These are phyloP conservation scores for Pythium utonaiense DNA, from an alignment of 352 stramenopile genomes.

Conservation along the genomic window DNA sequence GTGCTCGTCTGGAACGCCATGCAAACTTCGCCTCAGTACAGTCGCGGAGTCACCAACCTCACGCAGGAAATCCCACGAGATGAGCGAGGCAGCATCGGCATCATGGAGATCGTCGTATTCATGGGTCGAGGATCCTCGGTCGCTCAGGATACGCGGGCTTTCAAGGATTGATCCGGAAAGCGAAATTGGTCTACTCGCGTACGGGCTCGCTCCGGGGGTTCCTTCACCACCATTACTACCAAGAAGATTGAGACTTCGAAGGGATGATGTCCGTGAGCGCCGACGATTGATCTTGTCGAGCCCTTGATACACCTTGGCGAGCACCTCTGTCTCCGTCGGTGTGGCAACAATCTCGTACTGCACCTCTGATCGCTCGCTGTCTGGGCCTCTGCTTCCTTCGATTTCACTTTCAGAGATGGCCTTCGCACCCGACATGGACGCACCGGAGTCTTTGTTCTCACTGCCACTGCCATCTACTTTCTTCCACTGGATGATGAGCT, in stretches of 20 bases:
- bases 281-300: conserved; percentile 73
- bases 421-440: background rate
- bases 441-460: background rate
- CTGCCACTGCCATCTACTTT: conserved; percentile 17
- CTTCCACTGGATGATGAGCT: conserved; percentile 70
- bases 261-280: conserved; percentile 59
- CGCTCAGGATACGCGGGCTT: conserved; percentile 36
- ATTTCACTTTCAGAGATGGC: background rate
- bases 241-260: conserved; percentile 48
- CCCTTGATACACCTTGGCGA: conserved; percentile 61
- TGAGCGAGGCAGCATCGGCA: background rate
- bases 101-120: conserved; percentile 21
- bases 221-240: conserved; percentile 26
- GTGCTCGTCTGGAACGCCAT: conserved; percentile 60
- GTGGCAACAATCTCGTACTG: conserved; percentile 65
- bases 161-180: conserved; percentile 54
- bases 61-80: conserved; percentile 44
- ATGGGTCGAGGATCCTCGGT: conserved; percentile 21
- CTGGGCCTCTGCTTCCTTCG: conserved; percentile 33
- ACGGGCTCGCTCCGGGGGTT: conserved; percentile 24
- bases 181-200: conserved; percentile 48
- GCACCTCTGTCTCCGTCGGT: conserved; percentile 64
- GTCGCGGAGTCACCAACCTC: conserved; percentile 24
- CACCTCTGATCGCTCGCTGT: conserved; percentile 21
- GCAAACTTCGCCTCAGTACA: conserved; percentile 44